Percentiles rank a stretch among this genome's conserved stretches.
Conservation (phyloP, 2,329 filamentous ascomycete genomes). For the Emergomyces pasteurianus region DNA sequence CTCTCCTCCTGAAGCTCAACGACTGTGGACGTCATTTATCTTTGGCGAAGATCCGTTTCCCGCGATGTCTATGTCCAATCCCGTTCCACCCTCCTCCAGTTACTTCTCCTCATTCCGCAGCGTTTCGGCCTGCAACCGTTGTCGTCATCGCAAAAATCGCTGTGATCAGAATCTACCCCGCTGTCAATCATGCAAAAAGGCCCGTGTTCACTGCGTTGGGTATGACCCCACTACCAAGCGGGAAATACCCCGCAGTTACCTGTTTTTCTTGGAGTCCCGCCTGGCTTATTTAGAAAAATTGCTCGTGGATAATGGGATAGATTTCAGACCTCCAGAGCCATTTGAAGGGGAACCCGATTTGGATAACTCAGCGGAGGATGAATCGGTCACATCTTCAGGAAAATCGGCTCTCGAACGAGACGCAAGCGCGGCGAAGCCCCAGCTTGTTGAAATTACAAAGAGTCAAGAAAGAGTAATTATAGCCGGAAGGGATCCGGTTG, state of each 20-base stretch:
- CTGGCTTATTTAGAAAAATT: conserved; percentile 72
- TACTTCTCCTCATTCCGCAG: conserved; percentile 54
- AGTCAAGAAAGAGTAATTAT: neutral
- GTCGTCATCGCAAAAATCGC: conserved; percentile 80
- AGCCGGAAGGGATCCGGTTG: neutral
- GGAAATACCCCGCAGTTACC: conserved; percentile 85
- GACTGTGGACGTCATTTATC: conserved; percentile 7
- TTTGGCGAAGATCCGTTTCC: conserved; percentile 1
- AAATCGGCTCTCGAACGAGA: neutral
- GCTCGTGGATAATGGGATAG: conserved; percentile 55
- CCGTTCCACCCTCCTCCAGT: conserved; percentile 12
- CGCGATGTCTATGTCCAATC: conserved; percentile 11
- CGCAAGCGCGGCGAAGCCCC: neutral
- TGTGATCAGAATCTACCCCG: conserved; percentile 89
- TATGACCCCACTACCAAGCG: conserved; percentile 95
- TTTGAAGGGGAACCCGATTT: conserved; percentile 43
- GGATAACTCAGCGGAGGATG: neutral
- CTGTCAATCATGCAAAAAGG: conserved; percentile 86
- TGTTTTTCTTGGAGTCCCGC: conserved; percentile 85
- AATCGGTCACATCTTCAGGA: neutral
- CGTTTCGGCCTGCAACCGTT: conserved; percentile 90
- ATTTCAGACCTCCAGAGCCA: conserved; percentile 57
- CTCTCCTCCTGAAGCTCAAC: conserved; percentile 9
- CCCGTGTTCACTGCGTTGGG: conserved; percentile 79
- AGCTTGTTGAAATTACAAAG: neutral